Evolutionary conservation across 164 flowering plant species (phyloP).

Genomic region (Magnolia officinalis): DNA sequence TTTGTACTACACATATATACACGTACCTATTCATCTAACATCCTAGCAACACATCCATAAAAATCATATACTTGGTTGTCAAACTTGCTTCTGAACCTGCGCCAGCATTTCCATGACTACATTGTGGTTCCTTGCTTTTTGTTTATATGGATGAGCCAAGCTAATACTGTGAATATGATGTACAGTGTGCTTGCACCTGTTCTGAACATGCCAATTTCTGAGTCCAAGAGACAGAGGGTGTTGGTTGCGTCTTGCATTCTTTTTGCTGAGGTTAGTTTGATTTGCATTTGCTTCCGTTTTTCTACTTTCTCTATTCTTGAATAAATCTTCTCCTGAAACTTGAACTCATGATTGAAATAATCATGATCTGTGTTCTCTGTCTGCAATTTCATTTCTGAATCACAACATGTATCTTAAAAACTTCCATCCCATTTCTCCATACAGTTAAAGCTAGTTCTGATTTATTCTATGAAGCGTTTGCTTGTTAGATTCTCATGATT

Average conservation of each 20-base stretch:
- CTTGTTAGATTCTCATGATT: no score
- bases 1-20: background rate
- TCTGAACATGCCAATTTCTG: slow-evolving; percentile 92
- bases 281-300: background rate
- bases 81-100: background rate
- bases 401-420: background rate
- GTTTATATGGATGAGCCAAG: slow-evolving; percentile 1
- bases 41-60: no score
- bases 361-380: background rate
- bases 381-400: background rate
- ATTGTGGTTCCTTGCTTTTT: background rate
- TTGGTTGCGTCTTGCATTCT: slow-evolving; percentile 94
- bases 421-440: background rate
- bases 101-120: background rate
- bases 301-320: background rate
- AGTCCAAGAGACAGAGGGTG: slow-evolving; percentile 96
- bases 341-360: background rate
- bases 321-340: background rate
- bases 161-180: slow-evolving; percentile 18
- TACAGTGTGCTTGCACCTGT: slow-evolving; percentile 95
- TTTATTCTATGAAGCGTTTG: background rate
- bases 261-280: slow-evolving; percentile 83
- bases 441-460: background rate
- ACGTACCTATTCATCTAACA: background rate
- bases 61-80: background rate